Base-by-base conservation (phyloP, 2,329 filamentous ascomycete species). In the Neopestalotiopsis sp. region DNA sequence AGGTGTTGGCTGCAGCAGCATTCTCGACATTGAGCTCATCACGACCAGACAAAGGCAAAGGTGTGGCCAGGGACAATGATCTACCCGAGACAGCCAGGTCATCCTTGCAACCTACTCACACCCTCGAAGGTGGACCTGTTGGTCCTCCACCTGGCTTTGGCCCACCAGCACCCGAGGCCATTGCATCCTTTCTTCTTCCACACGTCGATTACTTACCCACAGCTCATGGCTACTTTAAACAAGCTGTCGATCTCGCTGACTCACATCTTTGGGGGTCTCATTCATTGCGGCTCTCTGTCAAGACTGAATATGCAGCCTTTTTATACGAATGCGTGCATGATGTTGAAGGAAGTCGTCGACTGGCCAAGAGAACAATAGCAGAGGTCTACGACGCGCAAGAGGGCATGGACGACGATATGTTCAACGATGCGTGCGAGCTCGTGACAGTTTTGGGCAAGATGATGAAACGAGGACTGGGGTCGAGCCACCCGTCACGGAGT, bases 401-500 rank as follows among this genome's bases (percentile, higher is more conserved):
- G 79, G 94, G 93, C 24, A 95, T 98, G 90, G 94, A 97, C 69
- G 95, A 98, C 76, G 94, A 97, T 73, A 97, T 96, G 84, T 99
- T 98, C 78, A 90, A 92, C 72, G 96, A 98, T 79, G 94, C 95
- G 0, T 94, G 94, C 69, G 92, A 95, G 75, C 86, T 98, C 13
- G 95, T 98, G 9, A 92, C 92, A 1, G 91, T 96, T 0, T 81
- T 98, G 1, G 94, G 94, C 6, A 93, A 91, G 76, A 96, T 98
- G 91, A 94, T 95, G 87, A 95, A 92, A 81, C 88, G 94, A 64
- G 92, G 92, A 1, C 78, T 90, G 3, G 82, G 80, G 4, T 79
- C 81, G 2, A 69, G 60, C 30, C 68, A 70, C 32, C 52, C 72
- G 4, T 62, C 68, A n/a, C 66, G 64, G 34, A 69, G 65, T 30